Evolutionary conservation across 345 rosid species (phyloP), one percentile per base, ranked within the genome.

Genomic region (Salix exigua): DNA sequence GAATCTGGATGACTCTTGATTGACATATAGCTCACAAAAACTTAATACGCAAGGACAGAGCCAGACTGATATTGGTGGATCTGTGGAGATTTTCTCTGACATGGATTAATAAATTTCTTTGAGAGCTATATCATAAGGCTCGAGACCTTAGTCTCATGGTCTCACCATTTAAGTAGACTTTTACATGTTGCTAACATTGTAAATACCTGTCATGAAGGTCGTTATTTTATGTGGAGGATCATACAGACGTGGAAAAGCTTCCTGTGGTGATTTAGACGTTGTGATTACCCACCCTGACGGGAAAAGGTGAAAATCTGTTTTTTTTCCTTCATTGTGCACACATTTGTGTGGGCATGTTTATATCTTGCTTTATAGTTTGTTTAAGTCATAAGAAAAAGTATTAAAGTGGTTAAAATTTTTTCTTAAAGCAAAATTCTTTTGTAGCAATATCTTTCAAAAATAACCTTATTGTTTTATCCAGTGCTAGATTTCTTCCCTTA

Each of bases 201-300:
- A 72, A 48, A 30, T 38, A 58, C 77, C 35, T 85, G 62, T 78
- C 65, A 68, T 83, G 79, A 71, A 93, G 99, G 94, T 89, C 75
- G 16, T 68, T 71, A 84, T 96, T 82, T 80, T 91, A 53, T 96
- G 99, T 71, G 98, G 98, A 76, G 99, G 98, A 81, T 96, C 99
- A 76, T 96, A 88, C 71, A 93, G 98, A 83, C 97, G 98, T 73
- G 99, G 99, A 77, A 96, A 92, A 79, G 86, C 96, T 82, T 88
- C 95, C 66, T 93, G 98, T 79, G 98, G 99, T 69, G 99, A 96
- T 84, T 69, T 96, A 76, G 98, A 96, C 78, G 80, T 96, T 31
- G 82, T 96, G 55, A 86, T 93, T 70, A 93, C 95, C 16, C 99
- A 96, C 83, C 94, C 91, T 71, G 98, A 96, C 86, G 89, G 94